Base-by-base conservation (phyloP, 805 yeast genomes). In the Candida nonsorbophila region DNA sequence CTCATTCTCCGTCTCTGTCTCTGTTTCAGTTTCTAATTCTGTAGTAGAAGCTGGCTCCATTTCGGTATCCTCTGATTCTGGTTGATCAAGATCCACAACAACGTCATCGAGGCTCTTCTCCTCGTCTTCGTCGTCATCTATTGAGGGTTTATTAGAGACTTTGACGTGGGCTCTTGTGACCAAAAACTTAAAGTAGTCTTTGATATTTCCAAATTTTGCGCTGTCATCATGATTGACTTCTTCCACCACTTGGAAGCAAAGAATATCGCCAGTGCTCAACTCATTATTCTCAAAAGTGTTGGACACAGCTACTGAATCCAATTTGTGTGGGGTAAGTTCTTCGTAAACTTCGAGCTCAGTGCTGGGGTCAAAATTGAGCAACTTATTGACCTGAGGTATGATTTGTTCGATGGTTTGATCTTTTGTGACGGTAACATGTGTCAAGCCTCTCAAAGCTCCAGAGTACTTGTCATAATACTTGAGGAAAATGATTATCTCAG, bases 261-360 rank as follows among this genome's bases (percentile, higher is more conserved):
- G 48, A 10, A 84, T 79, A 47, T 84, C 94, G 43, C 94, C 94
- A 33, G 68, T 72, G 5, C 67, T 62, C 12, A 83, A 47, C 41
- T 84, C 92, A 21, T 69, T 58, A 34, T 72, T 69, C 39, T 69
- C 72, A 45, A 74, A 73, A 2, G 76, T 61, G 19, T 43, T 42
- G n/a, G 40, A 34, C 6, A 49, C 45, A 25, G 55, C 67, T 22
- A 79, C 35, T 8, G 45, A 44, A 14, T 75, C 77, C 21, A 79
- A 63, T 20, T 69, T 66, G 4, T 59, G 60, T 2, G 75, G 73
- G 21, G 75, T 72, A 14, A 80, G 52, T 43, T 84, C 94, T 51
- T 84, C 94, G 38, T 47, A 72, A 12, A 72, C 48, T 10, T 52
- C 57, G 19, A 74, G 42, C 8, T 58, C 50, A 0, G 51, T 42